Conservation (phyloP, 2,329 filamentous ascomycete species). For the Ophiobolus disseminans region DNA sequence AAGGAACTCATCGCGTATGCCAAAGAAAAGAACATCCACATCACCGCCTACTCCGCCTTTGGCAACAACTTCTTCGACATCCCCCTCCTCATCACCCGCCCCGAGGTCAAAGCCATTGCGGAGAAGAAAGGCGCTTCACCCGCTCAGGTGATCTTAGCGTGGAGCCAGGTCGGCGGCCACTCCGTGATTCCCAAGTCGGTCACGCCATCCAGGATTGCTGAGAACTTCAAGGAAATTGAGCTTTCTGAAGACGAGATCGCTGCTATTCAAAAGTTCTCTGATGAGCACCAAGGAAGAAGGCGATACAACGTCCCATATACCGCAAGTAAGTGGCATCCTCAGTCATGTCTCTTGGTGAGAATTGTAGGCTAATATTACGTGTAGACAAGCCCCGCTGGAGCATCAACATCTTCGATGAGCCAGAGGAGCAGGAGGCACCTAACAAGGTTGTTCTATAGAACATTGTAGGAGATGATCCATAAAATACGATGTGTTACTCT, state of each 20-base stretch:
- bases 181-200: slow-evolving; percentile 42
- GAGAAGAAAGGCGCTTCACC: slow-evolving; percentile 69
- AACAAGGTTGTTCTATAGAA: no score
- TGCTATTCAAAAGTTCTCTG: slow-evolving; percentile 58
- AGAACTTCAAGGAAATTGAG: slow-evolving; percentile 41
- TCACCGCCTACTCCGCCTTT: slow-evolving; percentile 53
- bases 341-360: no score
- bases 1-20: slow-evolving; percentile 38
- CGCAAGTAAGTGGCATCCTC: slow-evolving; percentile 46
- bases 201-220: slow-evolving; percentile 32
- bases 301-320: slow-evolving; percentile 44
- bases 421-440: slow-evolving; percentile 39
- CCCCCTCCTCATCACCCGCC: slow-evolving; percentile 70
- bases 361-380: not conserved
- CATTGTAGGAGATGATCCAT: no score
- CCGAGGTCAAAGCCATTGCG: slow-evolving; percentile 72
- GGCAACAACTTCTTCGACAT: slow-evolving; percentile 52
- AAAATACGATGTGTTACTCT: no score
- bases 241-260: slow-evolving; percentile 30
- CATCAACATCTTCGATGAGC: slow-evolving; percentile 37
- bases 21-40: slow-evolving; percentile 43
- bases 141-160: slow-evolving; percentile 82
- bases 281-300: slow-evolving; percentile 44
- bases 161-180: slow-evolving; percentile 74
- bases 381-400: slow-evolving; percentile 46